A percentile compares a stretch with the other conserved stretches of the same genome.
phyloP scores from a whole-genome alignment of 306 rosid species.

The Cicer pinnatifidum region DNA sequence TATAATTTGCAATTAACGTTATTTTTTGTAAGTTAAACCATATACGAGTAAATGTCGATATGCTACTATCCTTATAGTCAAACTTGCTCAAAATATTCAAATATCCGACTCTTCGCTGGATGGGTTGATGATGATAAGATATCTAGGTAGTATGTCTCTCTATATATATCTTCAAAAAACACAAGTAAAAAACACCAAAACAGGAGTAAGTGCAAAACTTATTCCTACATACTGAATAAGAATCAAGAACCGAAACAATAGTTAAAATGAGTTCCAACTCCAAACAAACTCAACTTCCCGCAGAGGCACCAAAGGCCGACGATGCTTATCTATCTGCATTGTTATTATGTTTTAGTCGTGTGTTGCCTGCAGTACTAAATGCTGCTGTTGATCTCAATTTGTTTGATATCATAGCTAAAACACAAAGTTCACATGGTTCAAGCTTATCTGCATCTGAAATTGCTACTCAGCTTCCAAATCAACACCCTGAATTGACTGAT shows the following conservation, averaged over 20 bases:
- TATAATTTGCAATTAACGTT: no score
- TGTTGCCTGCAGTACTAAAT: conserved; percentile 9
- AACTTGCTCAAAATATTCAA: neutral
- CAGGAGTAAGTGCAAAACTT: neutral
- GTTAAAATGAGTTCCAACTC: neutral
- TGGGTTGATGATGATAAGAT: neutral
- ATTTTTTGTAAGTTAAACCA: no score
- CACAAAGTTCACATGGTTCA: conserved; percentile 6
- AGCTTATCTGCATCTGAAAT: conserved; percentile 34
- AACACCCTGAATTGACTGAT: conserved; percentile 5
- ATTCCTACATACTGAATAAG: no score
- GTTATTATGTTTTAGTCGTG: neutral
- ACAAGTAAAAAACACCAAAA: neutral
- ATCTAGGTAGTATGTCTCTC: neutral
- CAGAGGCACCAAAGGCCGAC: neutral
- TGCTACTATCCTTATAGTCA: neutral
- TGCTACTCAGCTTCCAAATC: conserved; percentile 38
- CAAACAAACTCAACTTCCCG: neutral
- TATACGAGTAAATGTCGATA: no score
- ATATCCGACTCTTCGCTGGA: neutral
- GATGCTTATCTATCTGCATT: neutral
- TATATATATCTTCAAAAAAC: neutral
- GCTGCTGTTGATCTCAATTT: conserved; percentile 42
- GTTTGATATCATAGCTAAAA: conserved; percentile 43
- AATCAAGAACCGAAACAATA: neutral